Evolutionary conservation across 2,329 filamentous ascomycete species (phyloP).

Genomic region (Apiospora arundinis): DNA sequence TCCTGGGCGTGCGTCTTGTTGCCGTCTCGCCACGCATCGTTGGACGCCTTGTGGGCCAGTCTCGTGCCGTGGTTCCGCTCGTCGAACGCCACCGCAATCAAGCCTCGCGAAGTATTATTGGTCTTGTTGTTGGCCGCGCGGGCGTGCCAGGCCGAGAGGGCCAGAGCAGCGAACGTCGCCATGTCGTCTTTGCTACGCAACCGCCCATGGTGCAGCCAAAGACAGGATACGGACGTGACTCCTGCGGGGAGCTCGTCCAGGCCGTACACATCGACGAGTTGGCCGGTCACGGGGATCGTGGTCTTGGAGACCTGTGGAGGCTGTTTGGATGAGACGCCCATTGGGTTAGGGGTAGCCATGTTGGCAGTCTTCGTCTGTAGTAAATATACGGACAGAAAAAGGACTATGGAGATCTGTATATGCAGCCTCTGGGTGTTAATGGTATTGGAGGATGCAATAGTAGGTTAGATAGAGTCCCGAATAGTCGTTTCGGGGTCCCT

Average conservation of each 20-base stretch:
- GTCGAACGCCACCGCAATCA: conserved; percentile 87
- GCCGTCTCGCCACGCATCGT: conserved; percentile 79
- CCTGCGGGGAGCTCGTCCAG: conserved; percentile 70
- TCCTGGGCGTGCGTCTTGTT: conserved; percentile 87
- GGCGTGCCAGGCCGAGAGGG: conserved; percentile 63
- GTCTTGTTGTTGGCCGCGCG: conserved; percentile 31
- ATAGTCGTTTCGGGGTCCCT: not conserved
- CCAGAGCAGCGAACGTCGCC: conserved; percentile 73
- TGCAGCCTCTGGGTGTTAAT: not conserved
- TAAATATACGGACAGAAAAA: not conserved
- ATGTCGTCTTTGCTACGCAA: conserved; percentile 74
- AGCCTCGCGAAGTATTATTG: conserved; percentile 48
- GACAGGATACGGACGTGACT: conserved; percentile 68
- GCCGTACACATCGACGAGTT: conserved; percentile 82
- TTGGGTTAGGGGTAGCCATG: conserved; percentile 18
- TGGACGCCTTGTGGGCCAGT: conserved; percentile 69
- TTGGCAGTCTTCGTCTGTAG: not conserved
- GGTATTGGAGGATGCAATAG: not conserved
- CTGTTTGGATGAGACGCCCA: not conserved
- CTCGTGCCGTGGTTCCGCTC: conserved; percentile 90
- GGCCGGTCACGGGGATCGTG: conserved; percentile 76
- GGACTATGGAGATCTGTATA: not conserved
- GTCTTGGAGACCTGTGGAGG: conserved; percentile 55
- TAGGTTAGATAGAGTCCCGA: not conserved
- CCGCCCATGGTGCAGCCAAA: conserved; percentile 93